These are phyloP conservation scores for Phytophthora pisi DNA, from an alignment of 352 stramenopile genomes.

Conservation along the genomic window DNA sequence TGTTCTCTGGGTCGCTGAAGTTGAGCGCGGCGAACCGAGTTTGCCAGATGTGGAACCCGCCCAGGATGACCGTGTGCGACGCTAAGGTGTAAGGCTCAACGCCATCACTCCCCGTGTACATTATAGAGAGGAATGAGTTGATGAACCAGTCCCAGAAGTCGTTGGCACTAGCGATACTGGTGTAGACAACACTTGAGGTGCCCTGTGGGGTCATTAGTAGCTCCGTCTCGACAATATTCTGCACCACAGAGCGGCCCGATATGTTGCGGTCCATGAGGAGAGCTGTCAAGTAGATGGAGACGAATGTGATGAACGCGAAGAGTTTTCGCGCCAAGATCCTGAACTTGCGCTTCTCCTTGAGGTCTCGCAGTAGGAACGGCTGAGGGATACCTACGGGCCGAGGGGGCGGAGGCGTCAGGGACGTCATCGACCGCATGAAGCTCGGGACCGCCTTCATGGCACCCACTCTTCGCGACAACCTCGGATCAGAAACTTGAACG, in stretches of 20 bases:
- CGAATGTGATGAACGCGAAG: slow-evolving; percentile 67
- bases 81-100: slow-evolving; percentile 61
- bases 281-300: slow-evolving; percentile 63
- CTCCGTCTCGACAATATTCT: slow-evolving; percentile 59
- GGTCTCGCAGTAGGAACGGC: slow-evolving; percentile 60
- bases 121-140: slow-evolving; percentile 58
- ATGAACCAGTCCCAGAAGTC: slow-evolving; percentile 68
- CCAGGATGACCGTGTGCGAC: slow-evolving; percentile 65
- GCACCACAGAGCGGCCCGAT: slow-evolving; percentile 64
- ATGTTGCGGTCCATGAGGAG: slow-evolving; percentile 77
- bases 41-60: slow-evolving; percentile 72
- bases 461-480: slow-evolving; percentile 1
- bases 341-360: slow-evolving; percentile 79
- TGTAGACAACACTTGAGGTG: slow-evolving; percentile 45
- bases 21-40: slow-evolving; percentile 54
- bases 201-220: slow-evolving; percentile 48
- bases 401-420: slow-evolving; percentile 12
- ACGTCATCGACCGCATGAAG: slow-evolving; percentile 39
- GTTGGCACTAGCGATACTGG: slow-evolving; percentile 43
- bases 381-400: slow-evolving; percentile 42
- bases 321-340: slow-evolving; percentile 68
- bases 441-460: slow-evolving; percentile 52
- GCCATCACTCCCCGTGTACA: slow-evolving; percentile 50
- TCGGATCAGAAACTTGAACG: neutral
- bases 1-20: slow-evolving; percentile 42